phyloP scores from a whole-genome alignment of 495 filamentous ascomycete species.

The Aspergillus olivimuriae region DNA sequence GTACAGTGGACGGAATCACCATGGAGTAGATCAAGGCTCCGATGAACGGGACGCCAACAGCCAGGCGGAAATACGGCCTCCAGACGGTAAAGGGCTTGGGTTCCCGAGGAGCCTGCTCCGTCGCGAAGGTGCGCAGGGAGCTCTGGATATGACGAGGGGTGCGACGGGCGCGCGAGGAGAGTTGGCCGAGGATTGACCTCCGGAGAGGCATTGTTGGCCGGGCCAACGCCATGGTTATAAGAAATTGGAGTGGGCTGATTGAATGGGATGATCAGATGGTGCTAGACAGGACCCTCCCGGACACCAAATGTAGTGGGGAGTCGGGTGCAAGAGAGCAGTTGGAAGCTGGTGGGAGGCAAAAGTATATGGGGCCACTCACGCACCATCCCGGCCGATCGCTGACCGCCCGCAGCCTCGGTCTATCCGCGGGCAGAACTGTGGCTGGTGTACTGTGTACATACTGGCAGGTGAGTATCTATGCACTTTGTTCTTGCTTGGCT shows the following conservation, averaged over 20 bases:
- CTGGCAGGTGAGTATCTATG: no score
- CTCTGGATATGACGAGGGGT: conserved; percentile 14
- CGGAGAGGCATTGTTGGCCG: conserved; percentile 35
- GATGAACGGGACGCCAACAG: conserved; percentile 56
- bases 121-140: conserved; percentile 26
- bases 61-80: conserved; percentile 49
- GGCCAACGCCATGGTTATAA: conserved; percentile 27
- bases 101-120: conserved; percentile 18
- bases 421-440: no score
- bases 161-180: conserved; percentile 20
- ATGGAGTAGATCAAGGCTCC: conserved; percentile 61
- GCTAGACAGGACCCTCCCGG: no score
- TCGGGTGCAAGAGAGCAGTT: no score
- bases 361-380: conserved; percentile 19
- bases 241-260: conserved; percentile 11
- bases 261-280: conserved; percentile 10
- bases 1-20: conserved; percentile 31
- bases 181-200: conserved; percentile 28
- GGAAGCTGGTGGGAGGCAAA: background rate
- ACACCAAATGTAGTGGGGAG: no score
- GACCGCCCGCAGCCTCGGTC: no score
- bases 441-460: no score
- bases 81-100: conserved; percentile 37
- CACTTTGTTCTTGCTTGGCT: no score
- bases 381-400: no score